These are phyloP conservation scores for Bondarzewia mesenterica DNA, from an alignment of 1,284 basidiomycete species.

Conservation along the genomic window DNA sequence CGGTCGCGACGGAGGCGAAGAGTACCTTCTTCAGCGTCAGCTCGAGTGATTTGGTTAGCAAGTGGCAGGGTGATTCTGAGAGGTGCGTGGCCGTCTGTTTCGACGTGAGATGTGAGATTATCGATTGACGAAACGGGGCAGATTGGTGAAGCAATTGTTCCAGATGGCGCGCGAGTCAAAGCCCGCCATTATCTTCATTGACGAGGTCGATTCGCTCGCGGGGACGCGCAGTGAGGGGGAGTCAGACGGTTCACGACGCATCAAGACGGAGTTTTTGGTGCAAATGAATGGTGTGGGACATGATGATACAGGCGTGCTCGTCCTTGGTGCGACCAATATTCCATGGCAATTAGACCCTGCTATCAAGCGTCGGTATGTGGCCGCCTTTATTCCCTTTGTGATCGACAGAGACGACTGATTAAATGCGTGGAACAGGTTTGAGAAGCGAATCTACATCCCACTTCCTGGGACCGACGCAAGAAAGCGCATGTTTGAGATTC, in stretches of 20 bases:
- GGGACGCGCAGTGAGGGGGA: constrained; percentile 95
- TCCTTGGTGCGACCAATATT: constrained; percentile 98
- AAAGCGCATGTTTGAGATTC: constrained; percentile 93
- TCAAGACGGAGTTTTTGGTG: constrained; percentile 97
- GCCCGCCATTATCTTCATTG: constrained; percentile 97
- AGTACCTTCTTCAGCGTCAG: constrained; percentile 98
- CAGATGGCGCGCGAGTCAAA: constrained; percentile 95
- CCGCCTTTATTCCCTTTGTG: neutral
- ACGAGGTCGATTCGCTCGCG: constrained; percentile 95
- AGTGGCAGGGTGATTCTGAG: constrained; percentile 99
- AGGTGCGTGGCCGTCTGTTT: constrained; percentile 49
- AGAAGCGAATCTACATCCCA: constrained; percentile 98
- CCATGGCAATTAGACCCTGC: constrained; percentile 97
- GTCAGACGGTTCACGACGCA: constrained; percentile 90
- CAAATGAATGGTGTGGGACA: constrained; percentile 99
- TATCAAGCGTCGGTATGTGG: constrained; percentile 83
- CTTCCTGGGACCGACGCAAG: constrained; percentile 93
- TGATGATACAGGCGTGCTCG: constrained; percentile 95
- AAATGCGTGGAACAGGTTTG: constrained; percentile 54
- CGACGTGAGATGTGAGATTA: constrained; percentile 3
- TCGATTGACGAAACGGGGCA: constrained; percentile 22
- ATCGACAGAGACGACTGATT: neutral
- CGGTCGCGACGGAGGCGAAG: constrained; percentile 97
- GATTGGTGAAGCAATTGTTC: constrained; percentile 94
- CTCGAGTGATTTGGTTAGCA: constrained; percentile 93